Evolutionary conservation across 2,329 filamentous ascomycete species (phyloP).

Genomic region (Claviceps sp.): DNA sequence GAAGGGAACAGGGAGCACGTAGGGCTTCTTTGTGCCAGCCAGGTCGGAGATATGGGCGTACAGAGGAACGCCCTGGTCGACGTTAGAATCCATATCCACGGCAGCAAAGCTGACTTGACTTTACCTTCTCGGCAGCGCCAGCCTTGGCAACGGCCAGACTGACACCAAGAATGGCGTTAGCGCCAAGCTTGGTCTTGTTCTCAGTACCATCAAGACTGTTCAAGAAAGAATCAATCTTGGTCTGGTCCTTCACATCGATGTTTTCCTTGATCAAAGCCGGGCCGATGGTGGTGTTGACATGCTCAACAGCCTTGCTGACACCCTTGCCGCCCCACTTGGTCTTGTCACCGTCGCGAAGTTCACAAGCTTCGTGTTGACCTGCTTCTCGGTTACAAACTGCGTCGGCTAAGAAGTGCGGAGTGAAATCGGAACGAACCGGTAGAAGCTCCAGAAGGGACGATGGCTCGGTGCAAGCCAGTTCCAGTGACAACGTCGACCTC

Average conservation of each 20-base stretch:
- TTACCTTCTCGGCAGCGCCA: conserved; percentile 71
- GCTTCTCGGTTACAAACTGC: conserved; percentile 17
- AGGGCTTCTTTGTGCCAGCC: conserved; percentile 82
- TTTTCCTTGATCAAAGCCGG: conserved; percentile 71
- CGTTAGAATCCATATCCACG: background rate
- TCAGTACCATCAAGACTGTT: conserved; percentile 71
- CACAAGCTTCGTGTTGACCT: conserved; percentile 83
- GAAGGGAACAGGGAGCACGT: conserved; percentile 81
- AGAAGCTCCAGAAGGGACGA: conserved; percentile 92
- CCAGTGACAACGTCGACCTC: conserved; percentile 96
- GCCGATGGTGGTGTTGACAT: conserved; percentile 71
- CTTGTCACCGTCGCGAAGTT: conserved; percentile 86
- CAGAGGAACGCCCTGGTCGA: conserved; percentile 55
- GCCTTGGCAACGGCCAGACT: conserved; percentile 77
- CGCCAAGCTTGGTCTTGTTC: conserved; percentile 80
- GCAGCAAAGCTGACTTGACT: background rate
- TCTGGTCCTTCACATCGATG: conserved; percentile 77
- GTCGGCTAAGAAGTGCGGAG: conserved; percentile 8
- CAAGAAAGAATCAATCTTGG: conserved; percentile 71
- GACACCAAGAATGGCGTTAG: conserved; percentile 81
- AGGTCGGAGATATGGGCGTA: conserved; percentile 82
- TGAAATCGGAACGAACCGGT: conserved; percentile 51
- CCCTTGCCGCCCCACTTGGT: conserved; percentile 76
- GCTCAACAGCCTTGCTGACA: conserved; percentile 72
- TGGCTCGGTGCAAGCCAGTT: conserved; percentile 91